These are phyloP conservation scores for Botrytis elliptica DNA, from an alignment of 2,329 filamentous ascomycete species.

Conservation along the genomic window DNA sequence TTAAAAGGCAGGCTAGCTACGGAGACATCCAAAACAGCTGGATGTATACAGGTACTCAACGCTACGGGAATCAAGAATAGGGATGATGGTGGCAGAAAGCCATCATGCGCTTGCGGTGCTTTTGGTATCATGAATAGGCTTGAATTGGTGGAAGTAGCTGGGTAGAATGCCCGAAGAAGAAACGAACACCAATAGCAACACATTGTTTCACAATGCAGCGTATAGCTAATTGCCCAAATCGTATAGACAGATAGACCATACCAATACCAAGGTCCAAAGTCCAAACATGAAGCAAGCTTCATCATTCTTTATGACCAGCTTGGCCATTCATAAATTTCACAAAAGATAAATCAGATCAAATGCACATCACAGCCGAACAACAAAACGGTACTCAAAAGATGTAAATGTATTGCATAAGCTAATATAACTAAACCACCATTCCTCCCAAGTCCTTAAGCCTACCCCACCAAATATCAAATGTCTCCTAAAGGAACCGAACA, in stretches of 20 bases:
- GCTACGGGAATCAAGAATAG: not conserved
- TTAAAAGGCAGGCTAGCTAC: not conserved
- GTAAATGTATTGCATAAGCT: not conserved
- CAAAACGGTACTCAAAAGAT: not conserved
- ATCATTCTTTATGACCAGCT: not conserved
- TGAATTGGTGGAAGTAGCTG: not conserved
- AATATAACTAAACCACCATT: not conserved
- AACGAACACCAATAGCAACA: not conserved
- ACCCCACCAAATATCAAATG: constrained; percentile 34
- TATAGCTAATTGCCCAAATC: not conserved
- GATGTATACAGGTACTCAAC: not conserved
- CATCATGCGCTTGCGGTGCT: not conserved
- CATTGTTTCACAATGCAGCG: not conserved
- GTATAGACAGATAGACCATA: not conserved
- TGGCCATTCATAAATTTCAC: not conserved
- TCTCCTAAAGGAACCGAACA: constrained; percentile 44
- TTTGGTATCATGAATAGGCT: not conserved
- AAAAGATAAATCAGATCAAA: not conserved
- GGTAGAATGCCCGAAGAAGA: not conserved
- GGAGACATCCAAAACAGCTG: not conserved
- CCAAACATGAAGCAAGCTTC: not conserved
- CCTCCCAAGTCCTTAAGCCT: not conserved
- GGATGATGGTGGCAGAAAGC: too few relatives aligned
- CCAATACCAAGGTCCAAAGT: not conserved
- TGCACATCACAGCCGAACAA: not conserved